These are phyloP conservation scores for Aspergillus bombycis DNA, from an alignment of 2,329 filamentous ascomycete species.

Conservation along the genomic window DNA sequence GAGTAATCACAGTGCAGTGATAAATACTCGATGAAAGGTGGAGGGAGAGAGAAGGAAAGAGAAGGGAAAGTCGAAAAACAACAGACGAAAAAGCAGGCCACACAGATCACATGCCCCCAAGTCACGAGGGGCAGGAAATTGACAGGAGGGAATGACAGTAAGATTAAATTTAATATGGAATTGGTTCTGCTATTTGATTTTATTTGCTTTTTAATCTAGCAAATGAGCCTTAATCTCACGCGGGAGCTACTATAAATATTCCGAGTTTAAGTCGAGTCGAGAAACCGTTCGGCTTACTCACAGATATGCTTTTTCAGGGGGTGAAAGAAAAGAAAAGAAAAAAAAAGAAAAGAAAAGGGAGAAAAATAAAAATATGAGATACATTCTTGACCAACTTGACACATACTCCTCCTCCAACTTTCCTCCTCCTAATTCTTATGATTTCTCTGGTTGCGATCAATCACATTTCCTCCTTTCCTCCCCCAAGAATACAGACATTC, in stretches of 20 bases:
- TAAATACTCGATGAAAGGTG: background rate
- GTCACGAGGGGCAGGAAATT: conserved; percentile 5
- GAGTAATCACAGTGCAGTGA: background rate
- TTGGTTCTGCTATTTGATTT: background rate
- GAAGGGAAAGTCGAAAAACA: conserved; percentile 8
- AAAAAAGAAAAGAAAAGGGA: background rate
- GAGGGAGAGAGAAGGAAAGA: background rate
- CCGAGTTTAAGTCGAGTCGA: background rate
- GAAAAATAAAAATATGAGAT: background rate
- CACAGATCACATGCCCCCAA: conserved; percentile 9
- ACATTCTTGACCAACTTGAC: background rate
- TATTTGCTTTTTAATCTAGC: background rate
- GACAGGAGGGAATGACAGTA: background rate
- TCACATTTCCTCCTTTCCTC: background rate
- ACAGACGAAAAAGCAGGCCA: conserved; percentile 1
- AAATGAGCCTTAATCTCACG: conserved; percentile 2
- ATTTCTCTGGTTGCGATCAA: background rate
- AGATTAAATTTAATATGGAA: background rate
- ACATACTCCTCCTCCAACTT: background rate
- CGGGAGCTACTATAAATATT: conserved; percentile 5
- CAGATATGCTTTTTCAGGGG: background rate
- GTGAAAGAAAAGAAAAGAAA: background rate
- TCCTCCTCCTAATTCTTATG: background rate
- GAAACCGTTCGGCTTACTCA: background rate
- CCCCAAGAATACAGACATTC: too few relatives aligned